Evolutionary conservation across 2,329 filamentous ascomycete genomes (phyloP), one percentile per base, ranked within the genome.

Genomic region (Parascedosporium putredinis): DNA sequence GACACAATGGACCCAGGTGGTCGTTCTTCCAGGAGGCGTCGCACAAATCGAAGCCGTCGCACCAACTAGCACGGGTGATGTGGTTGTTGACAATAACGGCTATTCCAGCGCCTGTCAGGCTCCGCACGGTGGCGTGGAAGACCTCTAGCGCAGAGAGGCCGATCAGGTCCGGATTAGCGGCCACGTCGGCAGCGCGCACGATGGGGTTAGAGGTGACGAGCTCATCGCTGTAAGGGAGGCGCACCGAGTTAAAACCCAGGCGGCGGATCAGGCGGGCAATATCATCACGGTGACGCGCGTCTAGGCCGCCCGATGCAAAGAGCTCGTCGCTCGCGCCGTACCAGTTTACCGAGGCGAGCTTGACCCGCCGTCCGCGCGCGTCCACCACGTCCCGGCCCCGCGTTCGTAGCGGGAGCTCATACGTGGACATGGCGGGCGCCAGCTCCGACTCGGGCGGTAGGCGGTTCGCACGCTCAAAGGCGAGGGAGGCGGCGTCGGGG

Each of bases 81-180:
- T 86, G 83, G 62, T 86, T 79, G 67, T 86, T 86, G 54, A 83
- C 64, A 46, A 85, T 79, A 49, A 85, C 81, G 20, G 79, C 76
- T 48, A 85, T 63, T 20, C 80, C 81, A 9, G 72, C 76, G 24
- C 76, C 73, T 7, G 81, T 84, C 57, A 85, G 66, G 9, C 78
- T 70, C 45, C 70, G 65, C 24, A 81, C 73, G 34, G 76, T 75
- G 4, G 80, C 79, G 52, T 73, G 71, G 55, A 78, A 78, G 4
- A 86, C 66, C 55, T 84, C 81, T 54, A 86, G 60, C 5, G 81
- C 81, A 42, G 67, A 68, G 47, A 67, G 59, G 1, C 77, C 77
- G 7, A 74, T 61, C 9, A 85, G 68, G 56, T 85, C 81, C 42
- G 71, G 68, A 57, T 85, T 85, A 7, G 78, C 78, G 6, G 68